A percentile compares a stretch with the other conserved stretches of the same genome.
phyloP scores from a whole-genome alignment of 78 protist species.

The slime mould (Dictyostelium discoideum) region DNA sequence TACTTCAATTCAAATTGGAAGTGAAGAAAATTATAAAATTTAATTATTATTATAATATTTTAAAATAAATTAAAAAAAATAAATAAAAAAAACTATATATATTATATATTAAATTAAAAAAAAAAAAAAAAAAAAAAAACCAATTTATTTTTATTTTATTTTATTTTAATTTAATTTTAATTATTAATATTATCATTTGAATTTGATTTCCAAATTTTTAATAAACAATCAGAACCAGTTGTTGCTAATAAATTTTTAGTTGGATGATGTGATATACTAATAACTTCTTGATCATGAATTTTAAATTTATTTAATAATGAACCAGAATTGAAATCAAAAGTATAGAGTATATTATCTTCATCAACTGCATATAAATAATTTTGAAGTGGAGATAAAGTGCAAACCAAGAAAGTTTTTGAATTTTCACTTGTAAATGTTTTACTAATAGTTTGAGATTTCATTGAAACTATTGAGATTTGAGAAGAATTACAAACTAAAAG shows the following conservation, averaged over 20 bases:
- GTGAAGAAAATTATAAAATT: not conserved
- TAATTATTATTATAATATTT: not conserved
- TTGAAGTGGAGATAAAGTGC: constrained; percentile 79
- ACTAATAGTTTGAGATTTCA: not conserved
- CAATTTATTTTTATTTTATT: not conserved
- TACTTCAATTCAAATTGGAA: not conserved
- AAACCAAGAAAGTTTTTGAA: constrained; percentile 53
- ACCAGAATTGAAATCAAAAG: constrained; percentile 67
- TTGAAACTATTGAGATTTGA: constrained; percentile 47
- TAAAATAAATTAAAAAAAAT: no score
- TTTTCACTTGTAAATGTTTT: constrained; percentile 15
- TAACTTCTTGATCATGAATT: constrained; percentile 42
- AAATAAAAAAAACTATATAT: not conserved
- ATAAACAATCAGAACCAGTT: constrained; percentile 31
- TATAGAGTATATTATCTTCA: constrained; percentile 78
- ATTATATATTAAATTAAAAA: not conserved
- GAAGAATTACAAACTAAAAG: constrained; percentile 79
- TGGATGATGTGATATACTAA: constrained; percentile 86
- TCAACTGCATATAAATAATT: constrained; percentile 76
- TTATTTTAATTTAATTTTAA: no score
- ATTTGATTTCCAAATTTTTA: constrained; percentile 76
- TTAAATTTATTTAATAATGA: constrained; percentile 7
- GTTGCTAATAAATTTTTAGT: constrained; percentile 82
- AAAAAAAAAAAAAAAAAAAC: not conserved
- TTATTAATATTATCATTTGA: not conserved